Conservation (phyloP, 805 yeast genomes). For the Saturnispora besseyi region DNA sequence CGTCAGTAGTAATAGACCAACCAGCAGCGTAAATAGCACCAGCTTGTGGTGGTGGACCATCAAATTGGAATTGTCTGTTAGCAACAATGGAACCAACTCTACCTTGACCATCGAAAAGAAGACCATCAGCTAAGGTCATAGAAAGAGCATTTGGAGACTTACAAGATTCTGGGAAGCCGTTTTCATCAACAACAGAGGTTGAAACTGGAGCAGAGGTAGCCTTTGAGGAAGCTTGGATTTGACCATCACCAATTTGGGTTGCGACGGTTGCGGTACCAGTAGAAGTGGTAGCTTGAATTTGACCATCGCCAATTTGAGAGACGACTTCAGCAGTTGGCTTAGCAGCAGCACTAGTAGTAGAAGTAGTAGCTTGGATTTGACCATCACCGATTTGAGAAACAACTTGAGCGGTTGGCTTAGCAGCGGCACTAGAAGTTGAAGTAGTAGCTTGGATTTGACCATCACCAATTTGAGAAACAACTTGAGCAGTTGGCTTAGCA, state of each 20-base stretch:
- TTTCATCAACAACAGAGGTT: slow-evolving; percentile 18
- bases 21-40: slow-evolving; percentile 47
- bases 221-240: slow-evolving; percentile 43
- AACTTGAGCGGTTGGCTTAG: not conserved
- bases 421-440: slow-evolving; percentile 8
- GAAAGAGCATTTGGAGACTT: slow-evolving; percentile 31
- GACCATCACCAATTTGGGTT: slow-evolving; percentile 47
- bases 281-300: slow-evolving; percentile 9
- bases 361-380: not conserved
- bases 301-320: not conserved
- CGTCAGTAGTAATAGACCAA: slow-evolving; percentile 39
- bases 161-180: slow-evolving; percentile 29
- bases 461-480: not conserved
- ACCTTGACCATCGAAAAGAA: slow-evolving; percentile 38
- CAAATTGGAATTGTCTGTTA: slow-evolving; percentile 58
- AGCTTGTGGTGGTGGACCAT: slow-evolving; percentile 59
- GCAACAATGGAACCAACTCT: slow-evolving; percentile 54
- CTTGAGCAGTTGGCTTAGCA: not conserved
- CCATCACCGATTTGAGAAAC: not conserved
- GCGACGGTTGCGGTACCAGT: slow-evolving; percentile 14
- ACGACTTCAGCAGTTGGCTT: not conserved
- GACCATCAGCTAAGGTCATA: slow-evolving; percentile 33
- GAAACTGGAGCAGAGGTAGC: slow-evolving; percentile 19
- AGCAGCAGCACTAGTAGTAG: not conserved
- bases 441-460: not conserved